Evolutionary conservation across 2,329 filamentous ascomycete genomes (phyloP), one percentile per base, ranked within the genome.

Genomic region (Penicillium sclerotiorum): DNA sequence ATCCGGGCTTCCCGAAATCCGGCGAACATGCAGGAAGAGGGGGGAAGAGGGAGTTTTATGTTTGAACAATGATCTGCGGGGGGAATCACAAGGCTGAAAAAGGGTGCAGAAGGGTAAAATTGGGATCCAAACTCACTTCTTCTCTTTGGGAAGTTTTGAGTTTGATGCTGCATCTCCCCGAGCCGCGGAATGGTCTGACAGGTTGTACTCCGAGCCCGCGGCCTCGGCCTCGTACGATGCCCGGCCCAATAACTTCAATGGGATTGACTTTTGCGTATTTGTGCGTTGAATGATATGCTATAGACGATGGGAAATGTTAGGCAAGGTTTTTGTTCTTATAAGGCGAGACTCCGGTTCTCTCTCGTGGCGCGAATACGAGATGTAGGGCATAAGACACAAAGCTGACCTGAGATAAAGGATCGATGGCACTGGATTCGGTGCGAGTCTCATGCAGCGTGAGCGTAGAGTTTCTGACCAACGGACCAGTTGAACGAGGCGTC

Each of bases 251-350:
- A 70, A 50, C 55, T 69, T 76, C 22, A 71, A 53, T 8, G 81
- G 76, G 45, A 84, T 80, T 8, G 81, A 78, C 45, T 77, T 77
- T 47, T 83, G 78, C 35, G 85, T 86, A 62, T 84, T 87, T 46
- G 85, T 88, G 59, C 87, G 82, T 63, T 85, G 79, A 45, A 88
- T 75, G 38, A 86, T 86, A 61, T 85, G 82, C 81, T 83, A 61
- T 45, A 9, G 18, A 33, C 9, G 8, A 17, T 21, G 13, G 18
- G 22, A 28, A 13, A 28, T 15, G 8, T n/a, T 25, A 25, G 28
- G 15, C 11, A 32, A 12, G 28, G 28, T 32, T 32, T 11, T 12
- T 11, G 11, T 32, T 32, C 28, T 5, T 5, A 21, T 15, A 22
- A 17, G 23, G 15, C 4, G 11, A 30, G 15, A 41, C 28, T n/a